Percentiles rank a stretch among this genome's conserved stretches.
Conservation (phyloP, 2,329 filamentous ascomycete genomes). For the Fusarium stilboides region DNA sequence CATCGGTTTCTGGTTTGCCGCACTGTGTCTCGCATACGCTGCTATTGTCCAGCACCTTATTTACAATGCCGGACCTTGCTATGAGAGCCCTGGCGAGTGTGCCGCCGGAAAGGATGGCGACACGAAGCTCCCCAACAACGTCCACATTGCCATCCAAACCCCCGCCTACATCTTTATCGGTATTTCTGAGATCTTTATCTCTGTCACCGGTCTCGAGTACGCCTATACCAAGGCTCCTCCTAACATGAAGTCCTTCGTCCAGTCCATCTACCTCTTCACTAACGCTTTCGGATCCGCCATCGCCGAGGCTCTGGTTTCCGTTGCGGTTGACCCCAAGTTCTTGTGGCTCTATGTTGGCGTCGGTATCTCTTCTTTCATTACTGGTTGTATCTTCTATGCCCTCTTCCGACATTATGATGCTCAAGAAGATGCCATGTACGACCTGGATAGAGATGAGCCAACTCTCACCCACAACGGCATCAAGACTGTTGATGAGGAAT, state of each 20-base stretch:
- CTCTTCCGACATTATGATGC: conserved; percentile 58
- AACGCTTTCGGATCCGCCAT: conserved; percentile 72
- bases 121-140: conserved; percentile 57
- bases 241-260: conserved; percentile 76
- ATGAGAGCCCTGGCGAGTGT: conserved; percentile 60
- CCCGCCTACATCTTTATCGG: conserved; percentile 72
- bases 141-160: conserved; percentile 69
- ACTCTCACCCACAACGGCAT: conserved; percentile 34
- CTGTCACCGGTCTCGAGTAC: conserved; percentile 79
- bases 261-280: conserved; percentile 72
- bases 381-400: conserved; percentile 68
- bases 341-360: conserved; percentile 77
- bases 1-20: conserved; percentile 71
- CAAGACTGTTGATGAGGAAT: conserved; percentile 41
- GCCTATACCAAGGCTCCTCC: conserved; percentile 81
- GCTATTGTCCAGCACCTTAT: conserved; percentile 73
- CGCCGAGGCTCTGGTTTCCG: conserved; percentile 72
- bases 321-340: conserved; percentile 74
- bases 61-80: conserved; percentile 68
- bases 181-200: conserved; percentile 74
- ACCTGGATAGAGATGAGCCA: conserved; percentile 56
- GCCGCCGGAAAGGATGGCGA: conserved; percentile 52
- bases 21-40: conserved; percentile 71
- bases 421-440: conserved; percentile 58
- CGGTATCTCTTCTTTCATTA: conserved; percentile 62